phyloP scores from a whole-genome alignment of 176 grass and related monocot species.

The Cenchrus purpureus region DNA sequence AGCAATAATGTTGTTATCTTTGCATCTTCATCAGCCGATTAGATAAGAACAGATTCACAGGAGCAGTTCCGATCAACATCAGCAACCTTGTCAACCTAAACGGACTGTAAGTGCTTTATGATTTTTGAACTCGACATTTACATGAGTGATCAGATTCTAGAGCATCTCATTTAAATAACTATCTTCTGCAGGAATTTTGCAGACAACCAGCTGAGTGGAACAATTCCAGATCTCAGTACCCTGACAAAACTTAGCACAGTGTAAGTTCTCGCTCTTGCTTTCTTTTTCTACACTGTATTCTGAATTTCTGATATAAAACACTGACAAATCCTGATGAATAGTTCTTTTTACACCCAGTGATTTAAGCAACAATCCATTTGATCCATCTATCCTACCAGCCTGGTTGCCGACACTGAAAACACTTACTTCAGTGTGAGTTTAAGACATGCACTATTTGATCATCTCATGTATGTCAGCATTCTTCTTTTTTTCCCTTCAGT shows the following conservation, averaged over 20 bases:
- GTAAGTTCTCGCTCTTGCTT: slow-evolving; percentile 48
- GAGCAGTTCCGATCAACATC: slow-evolving; percentile 44
- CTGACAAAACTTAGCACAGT: slow-evolving; percentile 55
- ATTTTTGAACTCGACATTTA: background rate
- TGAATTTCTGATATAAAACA: background rate
- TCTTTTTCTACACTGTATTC: slow-evolving; percentile 18
- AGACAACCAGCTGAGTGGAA: slow-evolving; percentile 61
- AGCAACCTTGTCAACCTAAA: slow-evolving; percentile 49
- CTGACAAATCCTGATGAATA: slow-evolving; percentile 13
- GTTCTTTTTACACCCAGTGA: slow-evolving; percentile 46
- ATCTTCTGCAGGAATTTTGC: slow-evolving; percentile 66
- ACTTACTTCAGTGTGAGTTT: slow-evolving; percentile 73
- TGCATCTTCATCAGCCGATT: slow-evolving; percentile 47
- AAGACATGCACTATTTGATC: slow-evolving; percentile 27
- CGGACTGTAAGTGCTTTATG: slow-evolving; percentile 48
- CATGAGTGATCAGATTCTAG: background rate
- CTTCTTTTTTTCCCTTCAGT: slow-evolving; percentile 9
- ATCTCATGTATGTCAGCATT: slow-evolving; percentile 21
- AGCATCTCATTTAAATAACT: slow-evolving; percentile 26
- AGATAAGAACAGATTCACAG: slow-evolving; percentile 52
- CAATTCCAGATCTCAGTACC: slow-evolving; percentile 61
- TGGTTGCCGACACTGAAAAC: slow-evolving; percentile 59
- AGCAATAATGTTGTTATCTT: slow-evolving; percentile 28
- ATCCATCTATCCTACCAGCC: slow-evolving; percentile 49
- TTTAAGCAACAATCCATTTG: slow-evolving; percentile 85